Percentiles rank a stretch among this genome's conserved stretches.
Evolutionary conservation across 768 basidiomycete genomes (phyloP).

Genomic region (Tubosaeta sp.): DNA sequence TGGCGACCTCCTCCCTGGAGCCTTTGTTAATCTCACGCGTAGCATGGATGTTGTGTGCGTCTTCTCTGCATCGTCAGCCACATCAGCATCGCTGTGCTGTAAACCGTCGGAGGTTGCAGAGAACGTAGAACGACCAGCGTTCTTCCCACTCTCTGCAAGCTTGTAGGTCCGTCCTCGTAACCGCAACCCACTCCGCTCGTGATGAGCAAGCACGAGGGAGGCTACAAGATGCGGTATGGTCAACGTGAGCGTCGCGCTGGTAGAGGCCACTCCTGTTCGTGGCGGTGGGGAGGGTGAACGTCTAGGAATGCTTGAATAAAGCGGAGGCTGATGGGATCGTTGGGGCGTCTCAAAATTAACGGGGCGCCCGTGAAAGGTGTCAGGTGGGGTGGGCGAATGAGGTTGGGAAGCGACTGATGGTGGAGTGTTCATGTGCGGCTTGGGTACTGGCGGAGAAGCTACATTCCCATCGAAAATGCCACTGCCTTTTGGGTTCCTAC

Average conservation of each 20-base stretch:
- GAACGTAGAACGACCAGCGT: slow-evolving; percentile 10
- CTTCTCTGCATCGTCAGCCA: slow-evolving; percentile 4
- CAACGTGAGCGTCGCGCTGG: slow-evolving; percentile 14
- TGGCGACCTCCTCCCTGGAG: slow-evolving; percentile 23
- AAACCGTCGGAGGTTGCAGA: slow-evolving; percentile 2
- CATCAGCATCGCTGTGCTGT: neutral
- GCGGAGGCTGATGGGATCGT: slow-evolving; percentile 1
- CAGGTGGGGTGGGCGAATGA: neutral
- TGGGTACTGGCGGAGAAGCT: neutral
- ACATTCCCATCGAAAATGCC: neutral
- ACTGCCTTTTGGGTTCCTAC: neutral
- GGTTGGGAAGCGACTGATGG: slow-evolving; percentile 7
- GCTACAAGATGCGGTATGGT: slow-evolving; percentile 32
- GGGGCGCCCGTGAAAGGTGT: slow-evolving; percentile 10
- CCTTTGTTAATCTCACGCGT: slow-evolving; percentile 10
- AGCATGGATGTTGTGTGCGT: neutral
- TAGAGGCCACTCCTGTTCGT: slow-evolving; percentile 8
- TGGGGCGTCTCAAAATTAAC: slow-evolving; percentile 21
- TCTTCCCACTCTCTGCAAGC: slow-evolving; percentile 1
- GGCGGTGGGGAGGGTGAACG: slow-evolving; percentile 24
- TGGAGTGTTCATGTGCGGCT: neutral
- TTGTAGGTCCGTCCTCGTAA: slow-evolving; percentile 16
- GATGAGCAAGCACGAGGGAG: slow-evolving; percentile 25
- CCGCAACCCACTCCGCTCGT: slow-evolving; percentile 18
- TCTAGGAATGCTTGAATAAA: slow-evolving; percentile 12